Conservation (phyloP, 805 yeast species). For the Zygosaccharomyces kombuchaensis region DNA sequence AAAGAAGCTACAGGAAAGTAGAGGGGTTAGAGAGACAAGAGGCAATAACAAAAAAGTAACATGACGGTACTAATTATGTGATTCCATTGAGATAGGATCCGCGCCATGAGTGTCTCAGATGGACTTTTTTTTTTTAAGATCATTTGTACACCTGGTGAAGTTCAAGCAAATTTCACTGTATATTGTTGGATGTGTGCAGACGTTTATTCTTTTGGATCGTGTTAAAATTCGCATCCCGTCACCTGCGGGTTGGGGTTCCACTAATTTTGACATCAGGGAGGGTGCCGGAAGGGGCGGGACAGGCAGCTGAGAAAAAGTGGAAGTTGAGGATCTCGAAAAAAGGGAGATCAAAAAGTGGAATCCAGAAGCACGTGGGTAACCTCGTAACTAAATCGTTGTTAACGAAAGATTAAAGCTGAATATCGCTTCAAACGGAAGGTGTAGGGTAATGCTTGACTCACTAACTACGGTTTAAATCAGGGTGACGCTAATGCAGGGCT, state of each 20-base stretch:
- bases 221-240: constrained; percentile 6
- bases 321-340: constrained; percentile 1
- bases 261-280: neutral
- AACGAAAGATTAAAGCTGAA: neutral
- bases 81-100: neutral
- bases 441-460: neutral
- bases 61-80: constrained; percentile 8
- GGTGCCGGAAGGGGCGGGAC: neutral
- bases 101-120: constrained; percentile 1
- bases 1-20: constrained; percentile 3
- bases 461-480: neutral
- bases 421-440: neutral
- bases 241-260: constrained; percentile 2
- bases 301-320: constrained; percentile 1
- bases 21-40: constrained; percentile 4
- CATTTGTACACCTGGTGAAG: neutral
- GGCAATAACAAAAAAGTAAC: constrained; percentile 7
- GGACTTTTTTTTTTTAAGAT: neutral
- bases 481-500: too few species aligned
- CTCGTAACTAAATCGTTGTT: neutral
- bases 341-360: constrained; percentile 2
- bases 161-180: neutral
- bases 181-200: neutral
- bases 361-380: neutral
- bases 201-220: constrained; percentile 1